A percentile compares a stretch with the other conserved stretches of the same genome.
Conservation (phyloP, 1,139 yeast genomes). For the Nakaseomyces kungkrabaensis region DNA sequence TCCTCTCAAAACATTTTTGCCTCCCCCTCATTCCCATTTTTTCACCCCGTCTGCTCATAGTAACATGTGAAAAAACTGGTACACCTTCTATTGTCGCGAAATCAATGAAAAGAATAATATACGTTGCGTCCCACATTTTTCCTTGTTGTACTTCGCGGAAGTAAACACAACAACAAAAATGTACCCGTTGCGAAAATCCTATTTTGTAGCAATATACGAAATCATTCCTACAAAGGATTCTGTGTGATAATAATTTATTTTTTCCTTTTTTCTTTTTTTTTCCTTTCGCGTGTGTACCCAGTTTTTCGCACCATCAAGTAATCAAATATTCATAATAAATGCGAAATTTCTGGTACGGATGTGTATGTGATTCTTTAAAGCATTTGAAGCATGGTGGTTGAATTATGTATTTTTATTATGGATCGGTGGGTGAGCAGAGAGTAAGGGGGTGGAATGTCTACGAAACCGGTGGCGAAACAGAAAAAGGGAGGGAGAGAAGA, state of each 20-base stretch:
- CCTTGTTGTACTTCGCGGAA: background rate
- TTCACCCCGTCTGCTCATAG: constrained; percentile 1
- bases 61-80: constrained; percentile 1
- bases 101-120: background rate
- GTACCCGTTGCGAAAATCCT: background rate
- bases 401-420: background rate
- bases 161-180: too few relatives aligned
- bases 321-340: background rate
- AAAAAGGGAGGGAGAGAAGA: too few relatives aligned
- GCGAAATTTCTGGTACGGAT: constrained; percentile 2
- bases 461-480: too few relatives aligned
- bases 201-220: background rate
- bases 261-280: background rate
- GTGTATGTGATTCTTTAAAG: constrained; percentile 1
- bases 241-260: background rate
- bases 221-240: background rate
- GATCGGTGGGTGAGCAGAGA: background rate
- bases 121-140: background rate
- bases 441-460: background rate
- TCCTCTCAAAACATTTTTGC: background rate
- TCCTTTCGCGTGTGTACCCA: background rate
- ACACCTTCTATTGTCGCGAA: constrained; percentile 2
- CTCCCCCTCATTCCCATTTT: background rate
- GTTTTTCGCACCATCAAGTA: background rate
- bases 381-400: background rate